Evolutionary conservation across 139 green algal species (phyloP), one percentile per base, ranked within the genome.

Genomic region (Closterium sp.): DNA sequence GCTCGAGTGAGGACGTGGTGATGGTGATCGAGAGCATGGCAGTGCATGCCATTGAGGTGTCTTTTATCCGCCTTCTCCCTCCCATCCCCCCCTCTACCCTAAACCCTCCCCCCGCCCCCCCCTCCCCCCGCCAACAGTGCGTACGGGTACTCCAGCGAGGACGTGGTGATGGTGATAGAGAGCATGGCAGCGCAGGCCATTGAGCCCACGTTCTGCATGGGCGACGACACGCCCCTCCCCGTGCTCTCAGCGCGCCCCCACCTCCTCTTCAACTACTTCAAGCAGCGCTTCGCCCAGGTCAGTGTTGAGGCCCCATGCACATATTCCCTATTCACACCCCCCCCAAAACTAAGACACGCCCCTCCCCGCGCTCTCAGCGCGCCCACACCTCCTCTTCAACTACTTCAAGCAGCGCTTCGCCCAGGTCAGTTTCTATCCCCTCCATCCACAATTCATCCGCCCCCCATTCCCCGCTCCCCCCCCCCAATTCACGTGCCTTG

Each of bases 391-490:
- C 92, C 95, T 99, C 32, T 97, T 96, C 94, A 96, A 99, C 96
- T 99, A 99, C 97, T 99, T 99, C 98, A 99, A 99, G 96, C 98
- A 99, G 97, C 95, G 98, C 38, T 99, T 99, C 93, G 98, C 98
- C 2, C 97, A 99, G 96, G 95, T 96, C n/a, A n/a, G n/a, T n/a
- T n/a, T n/a, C n/a, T n/a, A n/a, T n/a, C n/a, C n/a, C n/a, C n/a
- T n/a, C n/a, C n/a, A n/a, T n/a, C n/a, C n/a, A n/a, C n/a, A n/a
- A n/a, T n/a, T n/a, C n/a, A n/a, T n/a, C n/a, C n/a, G n/a, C n/a
- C n/a, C n/a, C n/a, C n/a, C n/a, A n/a, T n/a, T n/a, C n/a, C n/a
- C n/a, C n/a, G n/a, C n/a, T n/a, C n/a, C n/a, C n/a, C 5, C 23
- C 33, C 21, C 32, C 85, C 85, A 33, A 19, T 88, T n/a, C 66